phyloP scores from a whole-genome alignment of 2,329 filamentous ascomycete genomes.

The Cladosporium sp. region DNA sequence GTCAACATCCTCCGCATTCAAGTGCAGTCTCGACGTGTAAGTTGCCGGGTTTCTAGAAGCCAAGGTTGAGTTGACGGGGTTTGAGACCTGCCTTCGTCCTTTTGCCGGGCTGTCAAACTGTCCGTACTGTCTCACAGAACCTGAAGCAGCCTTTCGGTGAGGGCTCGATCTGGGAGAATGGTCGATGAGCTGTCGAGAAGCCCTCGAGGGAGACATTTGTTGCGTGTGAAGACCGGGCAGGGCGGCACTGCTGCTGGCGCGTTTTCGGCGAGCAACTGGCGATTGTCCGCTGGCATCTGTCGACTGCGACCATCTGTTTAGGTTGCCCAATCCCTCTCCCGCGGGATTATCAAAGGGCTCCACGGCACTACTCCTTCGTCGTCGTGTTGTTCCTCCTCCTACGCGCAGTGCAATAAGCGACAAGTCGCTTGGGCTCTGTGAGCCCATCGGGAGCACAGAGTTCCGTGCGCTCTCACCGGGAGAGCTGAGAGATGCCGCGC shows the following conservation, averaged over 20 bases:
- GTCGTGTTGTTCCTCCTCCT: constrained; percentile 27
- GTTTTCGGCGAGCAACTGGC: constrained; percentile 39
- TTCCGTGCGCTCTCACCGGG: constrained; percentile 32
- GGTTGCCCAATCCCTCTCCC: constrained; percentile 49
- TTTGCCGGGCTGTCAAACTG: constrained; percentile 7
- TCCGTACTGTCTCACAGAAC: constrained; percentile 5
- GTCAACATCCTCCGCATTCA: constrained; percentile 32
- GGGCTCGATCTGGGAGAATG: constrained; percentile 43
- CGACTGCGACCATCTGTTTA: constrained; percentile 61
- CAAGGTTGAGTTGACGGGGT: constrained; percentile 8
- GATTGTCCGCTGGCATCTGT: constrained; percentile 53
- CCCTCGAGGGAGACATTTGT: constrained; percentile 36
- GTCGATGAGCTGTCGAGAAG: constrained; percentile 31
- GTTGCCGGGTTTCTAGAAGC: background rate
- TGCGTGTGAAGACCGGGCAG: constrained; percentile 36
- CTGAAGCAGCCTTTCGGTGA: constrained; percentile 30
- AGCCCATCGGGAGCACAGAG: constrained; percentile 25
- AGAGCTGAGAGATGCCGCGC: constrained; percentile 40
- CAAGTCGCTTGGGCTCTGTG: constrained; percentile 28
- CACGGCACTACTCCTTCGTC: constrained; percentile 45
- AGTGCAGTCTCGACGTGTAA: background rate
- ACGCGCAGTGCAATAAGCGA: constrained; percentile 29
- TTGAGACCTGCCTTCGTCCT: constrained; percentile 18
- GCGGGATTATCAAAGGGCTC: constrained; percentile 39
- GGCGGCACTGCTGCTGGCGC: constrained; percentile 40